Evolutionary conservation across 2,329 filamentous ascomycete species (phyloP), one percentile per base, ranked within the genome.

Genomic region (Fusarium sp.): DNA sequence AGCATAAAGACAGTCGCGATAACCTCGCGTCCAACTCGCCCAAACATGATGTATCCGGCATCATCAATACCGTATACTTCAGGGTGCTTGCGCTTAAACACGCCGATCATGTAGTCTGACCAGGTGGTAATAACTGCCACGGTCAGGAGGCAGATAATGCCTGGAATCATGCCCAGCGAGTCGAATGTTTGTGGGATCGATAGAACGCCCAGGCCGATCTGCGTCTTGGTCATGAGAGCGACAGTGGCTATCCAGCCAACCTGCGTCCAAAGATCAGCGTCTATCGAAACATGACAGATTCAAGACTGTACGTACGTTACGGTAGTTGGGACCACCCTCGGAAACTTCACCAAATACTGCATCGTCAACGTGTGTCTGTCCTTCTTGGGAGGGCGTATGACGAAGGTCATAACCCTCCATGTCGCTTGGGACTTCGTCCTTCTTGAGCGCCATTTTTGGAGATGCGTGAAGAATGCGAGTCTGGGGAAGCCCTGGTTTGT

Each of bases 21-120:
- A 23, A 80, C 46, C 45, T 79, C 78, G 4, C 78, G 75, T 1
- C 81, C 81, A 6, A 76, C 50, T 2, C 71, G 73, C 13, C 82
- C 82, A 58, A 82, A 81, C n/a, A 84, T 73, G 33, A 82, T 70
- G 4, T 63, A 63, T 15, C 81, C 82, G 0, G 79, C 82, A 61
- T 84, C 82, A 45, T 83, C 82, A 49, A 85, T 82, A 27, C 80
- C 77, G 63, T 85, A 84, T 1, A 84, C 78, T 17, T 80, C 75
- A 1, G 76, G 77, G 61, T 85, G 82, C 9, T 71, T 71, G 13
- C 79, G 64, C 65, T 85, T 85, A 72, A 84, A 84, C 13, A 73
- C 68, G 5, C 80, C 81, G 9, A 82, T 72, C 23, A 81, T 79
- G 55, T 79, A 64, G 31, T 63, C 61, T 10, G 61, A 63, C 61